phyloP scores from a whole-genome alignment of 2,329 filamentous ascomycete species.

The Teratosphaeria destructans region DNA sequence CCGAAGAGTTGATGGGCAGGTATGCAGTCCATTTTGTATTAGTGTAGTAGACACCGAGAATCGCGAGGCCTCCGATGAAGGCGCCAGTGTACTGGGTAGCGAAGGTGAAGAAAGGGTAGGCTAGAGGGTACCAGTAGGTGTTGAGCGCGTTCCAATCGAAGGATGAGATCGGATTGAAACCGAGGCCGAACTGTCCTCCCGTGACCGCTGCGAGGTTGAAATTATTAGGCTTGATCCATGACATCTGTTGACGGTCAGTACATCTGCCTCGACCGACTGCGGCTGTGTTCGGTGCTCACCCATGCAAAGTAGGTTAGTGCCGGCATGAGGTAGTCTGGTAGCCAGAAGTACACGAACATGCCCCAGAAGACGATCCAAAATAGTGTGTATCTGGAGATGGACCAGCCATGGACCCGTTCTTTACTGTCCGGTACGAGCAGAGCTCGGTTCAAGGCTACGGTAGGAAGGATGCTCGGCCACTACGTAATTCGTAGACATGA shows the following conservation, averaged over 20 bases:
- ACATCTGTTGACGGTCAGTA: conserved; percentile 36
- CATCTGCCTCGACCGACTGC: too few relatives aligned
- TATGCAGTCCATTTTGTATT: conserved; percentile 73
- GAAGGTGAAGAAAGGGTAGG: conserved; percentile 72
- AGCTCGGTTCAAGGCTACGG: conserved; percentile 77
- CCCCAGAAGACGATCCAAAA: conserved; percentile 64
- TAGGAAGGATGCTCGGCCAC: conserved; percentile 55
- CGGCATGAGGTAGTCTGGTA: conserved; percentile 72
- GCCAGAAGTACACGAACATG: conserved; percentile 67
- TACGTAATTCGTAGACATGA: background rate
- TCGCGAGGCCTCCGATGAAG: conserved; percentile 48
- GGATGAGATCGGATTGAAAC: conserved; percentile 64
- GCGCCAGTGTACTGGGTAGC: conserved; percentile 35
- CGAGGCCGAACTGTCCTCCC: conserved; percentile 57
- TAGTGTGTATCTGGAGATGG: conserved; percentile 70
- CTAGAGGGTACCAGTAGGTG: conserved; percentile 8
- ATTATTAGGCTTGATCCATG: conserved; percentile 79
- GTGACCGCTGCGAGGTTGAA: conserved; percentile 69
- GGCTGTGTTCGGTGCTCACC: background rate
- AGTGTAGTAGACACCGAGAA: conserved; percentile 54
- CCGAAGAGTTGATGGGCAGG: conserved; percentile 73
- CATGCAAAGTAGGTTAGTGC: conserved; percentile 84
- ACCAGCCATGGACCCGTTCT: conserved; percentile 39
- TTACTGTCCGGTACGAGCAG: conserved; percentile 29
- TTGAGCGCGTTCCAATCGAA: conserved; percentile 61